Percentiles rank a stretch among this genome's conserved stretches.
phyloP scores from a whole-genome alignment of 73 alveolate species.

The Paramecium sexaurelia region DNA sequence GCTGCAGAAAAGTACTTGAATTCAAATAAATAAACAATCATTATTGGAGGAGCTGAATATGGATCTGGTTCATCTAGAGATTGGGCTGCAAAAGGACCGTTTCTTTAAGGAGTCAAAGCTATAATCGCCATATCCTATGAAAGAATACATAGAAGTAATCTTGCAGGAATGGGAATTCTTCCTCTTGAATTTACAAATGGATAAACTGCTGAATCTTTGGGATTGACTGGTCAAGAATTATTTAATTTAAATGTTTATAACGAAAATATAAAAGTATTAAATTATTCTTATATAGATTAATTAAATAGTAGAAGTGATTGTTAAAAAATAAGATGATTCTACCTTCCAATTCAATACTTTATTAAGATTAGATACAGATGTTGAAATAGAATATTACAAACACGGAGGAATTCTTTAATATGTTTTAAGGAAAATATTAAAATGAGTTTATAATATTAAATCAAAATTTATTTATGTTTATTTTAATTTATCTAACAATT shows the following conservation, averaged over 20 bases:
- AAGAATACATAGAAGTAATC: conserved; percentile 92
- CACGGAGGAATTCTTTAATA: conserved; percentile 92
- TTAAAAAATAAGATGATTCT: conserved; percentile 71
- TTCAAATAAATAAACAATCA: conserved; percentile 70
- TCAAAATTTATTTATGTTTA: background rate
- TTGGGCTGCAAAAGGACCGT: conserved; percentile 94
- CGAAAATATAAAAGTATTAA: conserved; percentile 68
- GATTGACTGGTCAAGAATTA: conserved; percentile 80
- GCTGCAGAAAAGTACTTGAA: conserved; percentile 82
- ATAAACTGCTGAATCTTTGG: conserved; percentile 83
- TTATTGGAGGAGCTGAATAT: conserved; percentile 88
- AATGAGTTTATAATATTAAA: background rate
- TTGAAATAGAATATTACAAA: conserved; percentile 85
- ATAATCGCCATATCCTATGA: conserved; percentile 89
- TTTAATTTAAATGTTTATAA: conserved; percentile 71
- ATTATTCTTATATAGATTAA: conserved; percentile 44
- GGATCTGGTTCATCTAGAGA: conserved; percentile 93
- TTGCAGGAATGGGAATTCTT: conserved; percentile 93
- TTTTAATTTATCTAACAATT: background rate
- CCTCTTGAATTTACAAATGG: conserved; percentile 90
- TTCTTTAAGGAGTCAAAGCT: conserved; percentile 79
- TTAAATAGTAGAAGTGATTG: conserved; percentile 52
- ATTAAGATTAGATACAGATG: conserved; percentile 88
- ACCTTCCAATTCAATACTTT: conserved; percentile 68
- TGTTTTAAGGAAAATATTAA: conserved; percentile 80